A percentile compares a stretch with the other conserved stretches of the same genome.
phyloP scores from a whole-genome alignment of 345 rosid species.

The Microcos paniculata region DNA sequence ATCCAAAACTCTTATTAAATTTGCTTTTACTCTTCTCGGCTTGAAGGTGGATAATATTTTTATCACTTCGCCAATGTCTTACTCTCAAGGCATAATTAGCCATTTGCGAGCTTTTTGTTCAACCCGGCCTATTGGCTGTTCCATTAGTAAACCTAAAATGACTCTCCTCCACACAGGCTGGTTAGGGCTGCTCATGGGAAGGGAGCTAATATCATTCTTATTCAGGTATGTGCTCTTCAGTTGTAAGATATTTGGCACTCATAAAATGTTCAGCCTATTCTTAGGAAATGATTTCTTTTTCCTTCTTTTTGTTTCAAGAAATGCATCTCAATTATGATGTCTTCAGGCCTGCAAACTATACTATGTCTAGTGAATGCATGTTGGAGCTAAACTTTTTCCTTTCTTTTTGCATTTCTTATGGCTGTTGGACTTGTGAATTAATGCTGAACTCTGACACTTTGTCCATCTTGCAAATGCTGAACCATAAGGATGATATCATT shows the following conservation, averaged over 20 bases:
- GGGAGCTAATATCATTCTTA: conserved; percentile 85
- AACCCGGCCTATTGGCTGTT: conserved; percentile 3
- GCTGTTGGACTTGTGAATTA: neutral
- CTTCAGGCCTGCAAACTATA: neutral
- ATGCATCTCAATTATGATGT: neutral
- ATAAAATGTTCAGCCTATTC: neutral
- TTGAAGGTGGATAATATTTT: neutral
- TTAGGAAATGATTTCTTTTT: neutral
- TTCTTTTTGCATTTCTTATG: neutral
- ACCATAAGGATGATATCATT: neutral
- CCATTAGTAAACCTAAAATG: neutral
- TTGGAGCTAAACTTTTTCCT: neutral
- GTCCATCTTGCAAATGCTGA: neutral
- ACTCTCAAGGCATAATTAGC: neutral
- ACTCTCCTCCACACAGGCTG: conserved; percentile 45
- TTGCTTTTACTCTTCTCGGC: neutral
- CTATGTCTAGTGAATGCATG: neutral
- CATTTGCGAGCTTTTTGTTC: neutral
- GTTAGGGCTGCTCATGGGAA: conserved; percentile 67
- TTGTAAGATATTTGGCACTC: neutral
- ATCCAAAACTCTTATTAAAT: neutral
- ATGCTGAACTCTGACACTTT: neutral
- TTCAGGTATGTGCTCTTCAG: conserved; percentile 54
- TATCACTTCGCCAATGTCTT: neutral
- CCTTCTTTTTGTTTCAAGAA: neutral